Evolutionary conservation across 2,329 filamentous ascomycete species (phyloP), one percentile per base, ranked within the genome.

Genomic region (Aphanoascus verrucosus): DNA sequence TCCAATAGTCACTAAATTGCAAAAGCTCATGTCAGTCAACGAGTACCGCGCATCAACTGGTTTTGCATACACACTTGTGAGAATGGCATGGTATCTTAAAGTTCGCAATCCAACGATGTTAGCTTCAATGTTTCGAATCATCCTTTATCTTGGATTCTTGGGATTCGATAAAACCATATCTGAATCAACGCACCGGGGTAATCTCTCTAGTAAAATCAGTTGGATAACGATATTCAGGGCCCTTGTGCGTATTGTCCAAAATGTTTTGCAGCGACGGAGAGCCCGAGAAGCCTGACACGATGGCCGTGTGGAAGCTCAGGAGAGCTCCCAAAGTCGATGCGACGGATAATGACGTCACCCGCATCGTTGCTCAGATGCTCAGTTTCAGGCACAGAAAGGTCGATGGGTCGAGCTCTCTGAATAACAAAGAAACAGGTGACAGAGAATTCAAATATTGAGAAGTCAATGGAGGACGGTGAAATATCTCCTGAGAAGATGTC

Each of bases 161-260:
- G 20, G 14, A 38, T 14, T 14, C 5, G 40, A 8, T 19, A 17
- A n/a, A 7, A 9, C 35, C 12, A 31, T 19, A n/a, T 20, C 20
- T 28, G 19, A 20, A n/a, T 37, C 20, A 23, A 69, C 71, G 61
- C 60, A 78, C 76, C 40, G 80, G 80, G 31, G 81, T 61, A 56
- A 83, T 80, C 1, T 74, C 78, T 56, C 79, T 72, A 1, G 80
- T 83, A 17, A 83, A 69, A 60, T 80, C 77, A 0, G 80, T 83
- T 0, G 80, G 80, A 65, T 83, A 83, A 15, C 65, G 72, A 65
- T 82, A 82, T 17, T 76, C 68, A 8, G 72, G 66, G 45, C 72
- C 74, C 19, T 70, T 65, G 59, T 79, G 72, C 5, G 77, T 79
- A 59, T 80, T 75, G 52, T 72, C 69, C 49, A 83, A 64, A 49